Conservation (phyloP, 2,329 filamentous ascomycete species). For the Penicillium sp. region DNA sequence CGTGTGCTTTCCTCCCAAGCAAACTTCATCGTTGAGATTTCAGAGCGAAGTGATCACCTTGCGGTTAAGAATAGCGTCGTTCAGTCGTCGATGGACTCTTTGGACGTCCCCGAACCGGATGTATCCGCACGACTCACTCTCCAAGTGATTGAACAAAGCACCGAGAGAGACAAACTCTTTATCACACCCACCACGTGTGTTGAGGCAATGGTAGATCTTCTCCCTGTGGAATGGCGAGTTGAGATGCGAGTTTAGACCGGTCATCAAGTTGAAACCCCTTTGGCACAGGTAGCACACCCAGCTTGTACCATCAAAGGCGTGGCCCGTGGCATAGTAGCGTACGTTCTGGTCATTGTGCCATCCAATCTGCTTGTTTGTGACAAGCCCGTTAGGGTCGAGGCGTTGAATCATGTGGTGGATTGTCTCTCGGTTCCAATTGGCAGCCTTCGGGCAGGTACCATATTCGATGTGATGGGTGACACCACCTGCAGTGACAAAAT, state of each 20-base stretch:
- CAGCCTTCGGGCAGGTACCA: slow-evolving; percentile 51
- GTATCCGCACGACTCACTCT: slow-evolving; percentile 46
- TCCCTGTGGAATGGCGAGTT: slow-evolving; percentile 48
- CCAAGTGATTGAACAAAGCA: slow-evolving; percentile 46
- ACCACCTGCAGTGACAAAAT: slow-evolving; percentile 54
- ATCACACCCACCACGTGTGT: slow-evolving; percentile 30
- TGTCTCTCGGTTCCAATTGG: slow-evolving; percentile 48
- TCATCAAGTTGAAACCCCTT: slow-evolving; percentile 39
- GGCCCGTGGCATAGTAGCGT: slow-evolving; percentile 40
- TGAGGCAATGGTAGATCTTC: slow-evolving; percentile 47
- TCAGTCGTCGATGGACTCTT: not conserved
- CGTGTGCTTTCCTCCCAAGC: not conserved
- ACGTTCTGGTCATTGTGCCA: slow-evolving; percentile 40
- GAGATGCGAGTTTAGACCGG: slow-evolving; percentile 53
- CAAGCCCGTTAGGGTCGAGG: slow-evolving; percentile 49
- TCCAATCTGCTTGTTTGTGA: slow-evolving; percentile 55
- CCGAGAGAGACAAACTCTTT: slow-evolving; percentile 43
- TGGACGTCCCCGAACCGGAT: slow-evolving; percentile 45
- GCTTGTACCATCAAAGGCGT: slow-evolving; percentile 47
- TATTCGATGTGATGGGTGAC: slow-evolving; percentile 55
- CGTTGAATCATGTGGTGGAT: slow-evolving; percentile 50
- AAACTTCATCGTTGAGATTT: not conserved
- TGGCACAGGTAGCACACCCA: slow-evolving; percentile 60
- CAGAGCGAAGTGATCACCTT: not conserved
- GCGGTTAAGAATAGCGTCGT: not conserved